Conservation (phyloP, 768 basidiomycete genomes). For the Favolaschia claudopus region DNA sequence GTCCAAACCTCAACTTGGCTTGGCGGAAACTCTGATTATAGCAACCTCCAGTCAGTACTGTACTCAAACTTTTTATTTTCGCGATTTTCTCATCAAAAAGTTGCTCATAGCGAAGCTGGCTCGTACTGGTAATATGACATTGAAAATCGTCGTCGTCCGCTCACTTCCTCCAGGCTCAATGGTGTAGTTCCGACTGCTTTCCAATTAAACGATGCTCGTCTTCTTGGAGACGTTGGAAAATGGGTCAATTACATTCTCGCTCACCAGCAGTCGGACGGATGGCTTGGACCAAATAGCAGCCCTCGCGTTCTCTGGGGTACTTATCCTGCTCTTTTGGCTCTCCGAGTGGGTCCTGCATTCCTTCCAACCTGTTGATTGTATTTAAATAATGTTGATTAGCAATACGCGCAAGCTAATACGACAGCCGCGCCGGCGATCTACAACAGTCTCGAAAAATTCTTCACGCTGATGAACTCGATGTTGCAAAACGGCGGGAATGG, state of each 20-base stretch:
- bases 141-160: neutral
- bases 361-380: too few relatives aligned
- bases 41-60: constrained; percentile 17
- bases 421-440: constrained; percentile 20
- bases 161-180: constrained; percentile 12
- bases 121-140: constrained; percentile 12
- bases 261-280: constrained; percentile 17
- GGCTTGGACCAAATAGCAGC: constrained; percentile 22
- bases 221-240: constrained; percentile 20
- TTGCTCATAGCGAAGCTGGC: constrained; percentile 6
- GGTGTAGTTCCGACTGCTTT: constrained; percentile 22
- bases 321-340: constrained; percentile 20
- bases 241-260: constrained; percentile 23
- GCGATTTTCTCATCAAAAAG: neutral
- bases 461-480: constrained; percentile 18
- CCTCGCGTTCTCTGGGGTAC: constrained; percentile 25
- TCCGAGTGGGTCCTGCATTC: constrained; percentile 13
- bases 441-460: constrained; percentile 17
- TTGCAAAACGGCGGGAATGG: constrained; percentile 9
- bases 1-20: constrained; percentile 20
- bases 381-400: neutral
- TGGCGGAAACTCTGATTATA: constrained; percentile 20
- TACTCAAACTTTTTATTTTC: neutral
- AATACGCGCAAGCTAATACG: constrained; percentile 24
- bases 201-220: constrained; percentile 18